Conservation (phyloP, 345 rosid species). For the Euphorbia peplus region DNA sequence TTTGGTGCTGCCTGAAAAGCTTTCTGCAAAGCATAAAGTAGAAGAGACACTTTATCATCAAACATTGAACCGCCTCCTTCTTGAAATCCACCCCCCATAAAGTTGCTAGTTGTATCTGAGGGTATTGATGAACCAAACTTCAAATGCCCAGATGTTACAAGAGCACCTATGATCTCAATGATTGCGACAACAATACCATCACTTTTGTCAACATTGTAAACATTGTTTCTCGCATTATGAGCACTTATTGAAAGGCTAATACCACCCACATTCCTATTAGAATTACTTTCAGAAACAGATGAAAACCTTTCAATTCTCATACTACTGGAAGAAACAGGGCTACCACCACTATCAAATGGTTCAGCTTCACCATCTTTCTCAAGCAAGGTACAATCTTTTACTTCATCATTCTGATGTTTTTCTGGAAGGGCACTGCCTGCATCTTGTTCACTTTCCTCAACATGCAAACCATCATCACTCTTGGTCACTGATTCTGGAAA, state of each 20-base stretch:
- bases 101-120: constrained; percentile 57
- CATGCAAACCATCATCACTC: constrained; percentile 35
- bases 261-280: constrained; percentile 72
- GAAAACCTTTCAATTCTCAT: constrained; percentile 49
- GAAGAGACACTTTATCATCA: constrained; percentile 90
- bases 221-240: constrained; percentile 92
- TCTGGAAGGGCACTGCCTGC: constrained; percentile 25
- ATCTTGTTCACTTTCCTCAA: constrained; percentile 41
- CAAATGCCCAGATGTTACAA: constrained; percentile 72
- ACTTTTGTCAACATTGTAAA: constrained; percentile 74
- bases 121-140: constrained; percentile 53
- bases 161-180: constrained; percentile 84
- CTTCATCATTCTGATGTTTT: constrained; percentile 43
- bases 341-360: constrained; percentile 31
- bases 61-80: constrained; percentile 85
- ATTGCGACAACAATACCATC: constrained; percentile 93
- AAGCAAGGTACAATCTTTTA: constrained; percentile 32
- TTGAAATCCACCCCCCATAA: constrained; percentile 58
- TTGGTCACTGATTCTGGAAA: constrained; percentile 34
- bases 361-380: constrained; percentile 38
- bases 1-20: constrained; percentile 93
- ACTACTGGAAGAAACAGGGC: constrained; percentile 37
- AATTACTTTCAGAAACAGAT: constrained; percentile 60
- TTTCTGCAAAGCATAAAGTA: constrained; percentile 86
- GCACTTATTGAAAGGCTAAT: constrained; percentile 92